phyloP scores from a whole-genome alignment of 2,329 filamentous ascomycete genomes.

The Alternaria brassicicola region DNA sequence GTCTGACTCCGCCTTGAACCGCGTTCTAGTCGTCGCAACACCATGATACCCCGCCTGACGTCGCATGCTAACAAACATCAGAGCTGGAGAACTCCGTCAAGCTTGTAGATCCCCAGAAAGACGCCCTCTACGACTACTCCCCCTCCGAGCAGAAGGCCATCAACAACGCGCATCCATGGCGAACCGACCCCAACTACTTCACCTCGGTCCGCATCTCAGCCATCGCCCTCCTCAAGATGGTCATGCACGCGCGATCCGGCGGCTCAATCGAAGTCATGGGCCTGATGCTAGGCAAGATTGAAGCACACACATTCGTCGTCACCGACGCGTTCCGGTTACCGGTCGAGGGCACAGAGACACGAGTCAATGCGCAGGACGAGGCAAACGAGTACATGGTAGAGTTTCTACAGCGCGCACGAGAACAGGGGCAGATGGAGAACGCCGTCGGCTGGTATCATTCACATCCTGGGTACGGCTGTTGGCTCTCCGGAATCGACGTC shows the following conservation, averaged over 20 bases:
- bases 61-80: slow-evolving; percentile 50
- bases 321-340: slow-evolving; percentile 93
- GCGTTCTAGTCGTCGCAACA: neutral
- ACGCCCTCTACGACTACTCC: slow-evolving; percentile 90
- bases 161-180: slow-evolving; percentile 74
- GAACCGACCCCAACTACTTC: slow-evolving; percentile 81
- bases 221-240: slow-evolving; percentile 96
- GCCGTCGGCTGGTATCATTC: slow-evolving; percentile 98
- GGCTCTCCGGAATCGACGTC: slow-evolving; percentile 96
- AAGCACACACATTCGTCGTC: slow-evolving; percentile 83
- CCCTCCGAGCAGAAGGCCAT: slow-evolving; percentile 70
- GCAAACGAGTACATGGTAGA: slow-evolving; percentile 97
- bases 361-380: slow-evolving; percentile 94
- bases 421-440: slow-evolving; percentile 83
- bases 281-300: slow-evolving; percentile 93
- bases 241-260: slow-evolving; percentile 97
- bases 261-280: slow-evolving; percentile 96
- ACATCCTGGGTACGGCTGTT: slow-evolving; percentile 97
- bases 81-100: slow-evolving; percentile 85
- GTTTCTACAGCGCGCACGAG: slow-evolving; percentile 77
- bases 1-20: neutral
- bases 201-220: slow-evolving; percentile 92
- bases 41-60: slow-evolving; percentile 16
- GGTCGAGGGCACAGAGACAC: slow-evolving; percentile 97
- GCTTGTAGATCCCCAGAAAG: slow-evolving; percentile 83